phyloP scores from a whole-genome alignment of 2,329 filamentous ascomycete species.

The Alternaria ventricosa region DNA sequence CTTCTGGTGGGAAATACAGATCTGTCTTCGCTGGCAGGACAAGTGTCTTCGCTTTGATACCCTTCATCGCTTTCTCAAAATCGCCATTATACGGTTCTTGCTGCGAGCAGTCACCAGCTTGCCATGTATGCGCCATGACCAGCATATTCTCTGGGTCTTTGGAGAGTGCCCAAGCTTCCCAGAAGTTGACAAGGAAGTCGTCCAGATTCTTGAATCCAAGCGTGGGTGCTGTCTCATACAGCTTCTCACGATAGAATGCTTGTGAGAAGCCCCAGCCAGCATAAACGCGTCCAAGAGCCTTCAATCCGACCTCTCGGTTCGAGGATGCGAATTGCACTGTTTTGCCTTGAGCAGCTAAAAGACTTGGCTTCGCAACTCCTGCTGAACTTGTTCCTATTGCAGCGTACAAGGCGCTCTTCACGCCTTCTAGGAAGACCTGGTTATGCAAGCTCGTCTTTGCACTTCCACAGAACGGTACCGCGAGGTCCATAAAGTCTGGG shows the following conservation, averaged over 20 bases:
- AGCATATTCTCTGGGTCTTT: constrained; percentile 80
- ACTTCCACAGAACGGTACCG: constrained; percentile 70
- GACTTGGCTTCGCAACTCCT: constrained; percentile 50
- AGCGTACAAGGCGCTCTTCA: constrained; percentile 66
- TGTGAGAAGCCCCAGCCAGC: constrained; percentile 84
- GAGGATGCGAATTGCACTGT: constrained; percentile 58
- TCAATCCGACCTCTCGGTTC: constrained; percentile 65
- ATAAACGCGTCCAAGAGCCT: constrained; percentile 76
- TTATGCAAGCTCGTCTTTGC: constrained; percentile 72
- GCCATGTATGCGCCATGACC: constrained; percentile 80
- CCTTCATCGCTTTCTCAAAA: constrained; percentile 66
- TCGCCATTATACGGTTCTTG: constrained; percentile 73
- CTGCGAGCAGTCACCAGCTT: constrained; percentile 71
- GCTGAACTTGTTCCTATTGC: constrained; percentile 62
- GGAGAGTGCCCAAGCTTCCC: constrained; percentile 75
- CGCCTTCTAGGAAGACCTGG: constrained; percentile 70
- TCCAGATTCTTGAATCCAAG: constrained; percentile 73
- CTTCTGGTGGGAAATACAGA: constrained; percentile 82
- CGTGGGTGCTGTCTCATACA: constrained; percentile 63
- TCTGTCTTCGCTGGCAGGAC: constrained; percentile 77
- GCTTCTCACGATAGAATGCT: constrained; percentile 74
- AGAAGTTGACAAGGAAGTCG: constrained; percentile 76
- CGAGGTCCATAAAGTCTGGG: constrained; percentile 69
- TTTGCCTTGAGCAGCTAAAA: constrained; percentile 26
- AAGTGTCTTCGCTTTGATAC: constrained; percentile 74